These are phyloP conservation scores for Zasmidium cellare DNA, from an alignment of 2,329 filamentous ascomycete species.

Conservation along the genomic window DNA sequence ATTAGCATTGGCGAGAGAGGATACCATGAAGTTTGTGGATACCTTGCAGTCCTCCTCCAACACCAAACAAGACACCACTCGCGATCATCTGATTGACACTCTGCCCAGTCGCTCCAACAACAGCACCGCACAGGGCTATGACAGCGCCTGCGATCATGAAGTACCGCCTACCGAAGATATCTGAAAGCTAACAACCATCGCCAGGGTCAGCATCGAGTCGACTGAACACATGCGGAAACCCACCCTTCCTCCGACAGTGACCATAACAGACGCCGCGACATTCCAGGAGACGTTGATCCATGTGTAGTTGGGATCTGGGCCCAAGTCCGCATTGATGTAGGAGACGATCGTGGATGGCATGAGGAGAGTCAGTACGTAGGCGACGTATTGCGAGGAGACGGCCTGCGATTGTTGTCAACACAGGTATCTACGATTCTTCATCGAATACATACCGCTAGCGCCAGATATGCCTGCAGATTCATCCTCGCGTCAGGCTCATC, in stretches of 20 bases:
- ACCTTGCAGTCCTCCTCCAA: conserved; percentile 29
- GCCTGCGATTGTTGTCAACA: background rate
- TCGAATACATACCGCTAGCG: conserved; percentile 4
- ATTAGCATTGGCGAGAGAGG: background rate
- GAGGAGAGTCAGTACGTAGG: conserved; percentile 10
- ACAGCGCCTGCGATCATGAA: conserved; percentile 37
- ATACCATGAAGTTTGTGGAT: background rate
- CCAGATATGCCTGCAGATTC: conserved; percentile 7
- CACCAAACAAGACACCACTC: conserved; percentile 27
- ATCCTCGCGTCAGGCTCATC: background rate
- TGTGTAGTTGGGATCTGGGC: conserved; percentile 17
- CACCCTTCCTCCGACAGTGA: conserved; percentile 8
- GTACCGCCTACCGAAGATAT: conserved; percentile 33
- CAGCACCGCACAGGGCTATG: conserved; percentile 26
- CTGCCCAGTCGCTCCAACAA: conserved; percentile 30
- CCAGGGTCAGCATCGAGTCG: background rate
- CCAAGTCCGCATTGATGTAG: conserved; percentile 18
- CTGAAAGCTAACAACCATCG: conserved; percentile 7
- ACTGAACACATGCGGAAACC: background rate
- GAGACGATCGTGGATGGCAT: conserved; percentile 17
- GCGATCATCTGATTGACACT: conserved; percentile 32
- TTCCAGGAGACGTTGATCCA: conserved; percentile 20
- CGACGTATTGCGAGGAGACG: conserved; percentile 3
- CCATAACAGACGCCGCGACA: conserved; percentile 13
- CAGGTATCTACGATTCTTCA: background rate